Conservation (phyloP, 2,329 filamentous ascomycete species). For the Aspergillus sp. region DNA sequence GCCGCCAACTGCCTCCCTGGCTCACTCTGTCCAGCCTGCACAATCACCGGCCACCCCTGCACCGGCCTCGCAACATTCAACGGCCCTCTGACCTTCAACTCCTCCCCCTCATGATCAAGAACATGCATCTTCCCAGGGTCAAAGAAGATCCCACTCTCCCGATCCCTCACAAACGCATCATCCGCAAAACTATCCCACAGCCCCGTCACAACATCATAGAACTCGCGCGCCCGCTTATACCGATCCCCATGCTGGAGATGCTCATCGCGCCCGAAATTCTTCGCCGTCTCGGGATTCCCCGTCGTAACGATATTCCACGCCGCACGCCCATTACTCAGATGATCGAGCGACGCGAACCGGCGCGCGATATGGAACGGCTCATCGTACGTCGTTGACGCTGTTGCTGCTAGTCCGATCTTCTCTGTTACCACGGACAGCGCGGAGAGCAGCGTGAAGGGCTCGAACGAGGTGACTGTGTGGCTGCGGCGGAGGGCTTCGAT, state of each 20-base stretch:
- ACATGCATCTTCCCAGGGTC: conserved; percentile 55
- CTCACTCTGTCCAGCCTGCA: conserved; percentile 56
- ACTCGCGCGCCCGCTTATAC: conserved; percentile 54
- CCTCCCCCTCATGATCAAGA: conserved; percentile 52
- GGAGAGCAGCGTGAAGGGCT: conserved; percentile 55
- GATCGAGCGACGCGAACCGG: conserved; percentile 54
- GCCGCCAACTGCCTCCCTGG: conserved; percentile 53
- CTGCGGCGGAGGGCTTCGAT: conserved; percentile 57
- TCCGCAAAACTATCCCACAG: conserved; percentile 58
- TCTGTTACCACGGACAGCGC: conserved; percentile 51
- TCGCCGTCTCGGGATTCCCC: conserved; percentile 52
- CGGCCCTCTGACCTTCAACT: conserved; percentile 49
- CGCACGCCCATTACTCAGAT: conserved; percentile 50
- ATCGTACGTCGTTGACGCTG: conserved; percentile 55
- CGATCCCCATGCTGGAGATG: conserved; percentile 51
- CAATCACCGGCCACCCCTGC: conserved; percentile 58
- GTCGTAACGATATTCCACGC: conserved; percentile 59
- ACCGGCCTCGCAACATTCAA: conserved; percentile 55
- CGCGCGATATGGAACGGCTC: conserved; percentile 54
- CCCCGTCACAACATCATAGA: conserved; percentile 55
- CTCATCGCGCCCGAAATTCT: conserved; percentile 54
- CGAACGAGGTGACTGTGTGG: conserved; percentile 59
- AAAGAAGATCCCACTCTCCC: conserved; percentile 49
- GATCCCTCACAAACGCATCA: conserved; percentile 54
- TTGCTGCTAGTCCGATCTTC: conserved; percentile 53